Percentiles rank a stretch among this genome's conserved stretches.
These are phyloP conservation scores for Zasmidium citrigriseum DNA, from an alignment of 2,329 filamentous ascomycete genomes.

Conservation along the genomic window DNA sequence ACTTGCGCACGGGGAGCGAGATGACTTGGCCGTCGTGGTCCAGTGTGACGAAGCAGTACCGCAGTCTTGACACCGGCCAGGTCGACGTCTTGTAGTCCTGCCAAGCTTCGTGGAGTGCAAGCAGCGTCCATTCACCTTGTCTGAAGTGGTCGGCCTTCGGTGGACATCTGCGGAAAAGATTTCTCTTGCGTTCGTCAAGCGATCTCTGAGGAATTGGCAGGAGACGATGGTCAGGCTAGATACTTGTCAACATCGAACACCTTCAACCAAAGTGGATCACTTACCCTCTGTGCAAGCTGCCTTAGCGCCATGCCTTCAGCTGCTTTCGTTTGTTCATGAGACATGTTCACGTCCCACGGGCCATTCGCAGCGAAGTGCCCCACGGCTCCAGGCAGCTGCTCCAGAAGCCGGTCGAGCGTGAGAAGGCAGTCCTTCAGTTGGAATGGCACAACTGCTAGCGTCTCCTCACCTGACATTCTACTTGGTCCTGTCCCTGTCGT, in stretches of 20 bases:
- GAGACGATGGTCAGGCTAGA: no score
- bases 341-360: no score
- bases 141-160: not conserved
- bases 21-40: not conserved
- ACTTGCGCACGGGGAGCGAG: not conserved
- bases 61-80: not conserved
- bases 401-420: not conserved
- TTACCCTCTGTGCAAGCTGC: no score
- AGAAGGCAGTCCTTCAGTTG: not conserved
- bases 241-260: no score
- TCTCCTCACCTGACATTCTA: no score
- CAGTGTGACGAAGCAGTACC: not conserved
- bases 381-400: not conserved
- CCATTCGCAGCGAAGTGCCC: no score
- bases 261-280: no score
- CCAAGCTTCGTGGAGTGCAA: not conserved
- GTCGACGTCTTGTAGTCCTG: not conserved
- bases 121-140: not conserved
- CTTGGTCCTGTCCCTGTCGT: no score
- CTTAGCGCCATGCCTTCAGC: no score
- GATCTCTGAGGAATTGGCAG: no score
- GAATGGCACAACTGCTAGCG: not conserved
- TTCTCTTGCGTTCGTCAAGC: no score
- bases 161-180: not conserved
- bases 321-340: no score